Conservation (phyloP, 176 grass and related monocot genomes). For the Ananas comosus region DNA sequence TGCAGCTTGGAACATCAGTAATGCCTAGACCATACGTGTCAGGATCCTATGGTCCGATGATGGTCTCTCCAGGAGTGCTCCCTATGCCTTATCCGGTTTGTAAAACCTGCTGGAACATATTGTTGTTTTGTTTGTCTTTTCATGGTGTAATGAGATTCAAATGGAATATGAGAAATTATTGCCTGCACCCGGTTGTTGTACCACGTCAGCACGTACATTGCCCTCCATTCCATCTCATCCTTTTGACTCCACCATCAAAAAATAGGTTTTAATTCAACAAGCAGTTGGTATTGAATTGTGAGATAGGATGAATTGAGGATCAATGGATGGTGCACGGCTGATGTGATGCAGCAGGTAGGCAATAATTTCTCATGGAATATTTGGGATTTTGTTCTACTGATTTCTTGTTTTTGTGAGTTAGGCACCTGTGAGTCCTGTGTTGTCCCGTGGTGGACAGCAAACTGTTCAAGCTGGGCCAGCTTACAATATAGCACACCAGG, state of each 20-base stretch:
- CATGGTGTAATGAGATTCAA: conserved; percentile 3
- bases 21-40: conserved; percentile 42
- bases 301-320: too few relatives aligned
- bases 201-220: too few relatives aligned
- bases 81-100: conserved; percentile 68
- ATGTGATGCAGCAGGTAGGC: too few relatives aligned
- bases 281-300: background rate
- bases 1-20: conserved; percentile 61
- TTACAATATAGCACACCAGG: conserved; percentile 23
- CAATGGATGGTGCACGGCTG: too few relatives aligned
- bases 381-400: background rate
- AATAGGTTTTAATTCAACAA: background rate
- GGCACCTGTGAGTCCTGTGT: conserved; percentile 22
- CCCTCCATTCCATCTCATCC: too few relatives aligned
- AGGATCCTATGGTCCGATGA: conserved; percentile 66
- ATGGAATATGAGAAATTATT: background rate
- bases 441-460: conserved; percentile 27
- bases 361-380: too few relatives aligned
- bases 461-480: conserved; percentile 25
- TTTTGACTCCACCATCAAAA: background rate
- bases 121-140: conserved; percentile 4
- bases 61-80: conserved; percentile 60
- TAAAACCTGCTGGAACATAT: conserved; percentile 2
- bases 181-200: too few relatives aligned
- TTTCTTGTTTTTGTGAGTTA: conserved; percentile 9